Percentiles rank a stretch among this genome's conserved stretches.
Evolutionary conservation across 805 yeast species (phyloP).

Genomic region (Ogataea allantospora): DNA sequence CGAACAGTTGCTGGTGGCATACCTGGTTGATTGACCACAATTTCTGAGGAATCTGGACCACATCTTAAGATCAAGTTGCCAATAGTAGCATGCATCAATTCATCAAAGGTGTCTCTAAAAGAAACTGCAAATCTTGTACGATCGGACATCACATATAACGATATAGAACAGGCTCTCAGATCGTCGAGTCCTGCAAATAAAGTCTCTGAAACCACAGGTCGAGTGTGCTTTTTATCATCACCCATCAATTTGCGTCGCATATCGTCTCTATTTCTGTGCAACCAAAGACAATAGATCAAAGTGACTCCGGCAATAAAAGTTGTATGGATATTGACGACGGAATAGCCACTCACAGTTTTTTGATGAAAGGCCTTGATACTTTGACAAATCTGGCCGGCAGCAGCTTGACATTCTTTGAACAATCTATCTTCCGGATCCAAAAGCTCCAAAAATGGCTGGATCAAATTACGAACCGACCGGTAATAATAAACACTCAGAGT

Average conservation of each 20-base stretch:
- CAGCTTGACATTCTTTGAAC: slow-evolving; percentile 66
- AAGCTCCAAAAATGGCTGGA: slow-evolving; percentile 63
- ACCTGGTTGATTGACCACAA: slow-evolving; percentile 44
- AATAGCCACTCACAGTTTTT: slow-evolving; percentile 59
- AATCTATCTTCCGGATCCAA: slow-evolving; percentile 59
- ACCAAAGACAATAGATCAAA: slow-evolving; percentile 63
- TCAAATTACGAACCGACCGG: slow-evolving; percentile 55
- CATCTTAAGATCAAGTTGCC: slow-evolving; percentile 61
- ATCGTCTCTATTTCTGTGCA: slow-evolving; percentile 61
- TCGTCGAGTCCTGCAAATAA: slow-evolving; percentile 58
- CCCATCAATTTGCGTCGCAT: slow-evolving; percentile 52
- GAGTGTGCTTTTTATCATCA: slow-evolving; percentile 57
- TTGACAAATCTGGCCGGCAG: slow-evolving; percentile 69
- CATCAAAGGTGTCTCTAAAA: slow-evolving; percentile 68
- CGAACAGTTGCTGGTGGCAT: slow-evolving; percentile 62
- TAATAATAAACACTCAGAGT: slow-evolving; percentile 58
- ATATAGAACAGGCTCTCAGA: slow-evolving; percentile 61
- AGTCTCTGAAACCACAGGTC: slow-evolving; percentile 55
- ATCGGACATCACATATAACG: slow-evolving; percentile 65
- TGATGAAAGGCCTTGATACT: slow-evolving; percentile 62
- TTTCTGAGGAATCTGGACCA: slow-evolving; percentile 60
- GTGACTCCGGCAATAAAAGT: slow-evolving; percentile 71
- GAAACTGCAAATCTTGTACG: slow-evolving; percentile 59
- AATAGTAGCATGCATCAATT: slow-evolving; percentile 60
- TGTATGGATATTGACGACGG: slow-evolving; percentile 65